Evolutionary conservation across 2,329 filamentous ascomycete species (phyloP).

Genomic region (Blastomyces parvus): DNA sequence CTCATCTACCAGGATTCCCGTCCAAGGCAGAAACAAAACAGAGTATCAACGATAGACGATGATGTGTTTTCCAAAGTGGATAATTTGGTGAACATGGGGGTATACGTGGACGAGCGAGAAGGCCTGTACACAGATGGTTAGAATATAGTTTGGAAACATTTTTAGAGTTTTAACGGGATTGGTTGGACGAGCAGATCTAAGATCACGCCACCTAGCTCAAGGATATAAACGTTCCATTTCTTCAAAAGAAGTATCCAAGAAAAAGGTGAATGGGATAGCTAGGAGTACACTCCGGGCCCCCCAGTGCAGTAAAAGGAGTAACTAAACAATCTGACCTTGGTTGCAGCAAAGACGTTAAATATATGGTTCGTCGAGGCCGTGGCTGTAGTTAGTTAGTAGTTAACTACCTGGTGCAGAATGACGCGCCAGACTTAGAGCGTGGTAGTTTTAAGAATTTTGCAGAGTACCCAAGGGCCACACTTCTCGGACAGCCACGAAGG

Average conservation of each 20-base stretch:
- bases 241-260: background rate
- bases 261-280: background rate
- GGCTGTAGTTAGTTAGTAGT: background rate
- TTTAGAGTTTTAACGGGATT: background rate
- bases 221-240: background rate
- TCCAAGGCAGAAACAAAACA: background rate
- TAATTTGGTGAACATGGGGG: background rate
- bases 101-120: slow-evolving; percentile 2
- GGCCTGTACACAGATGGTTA: background rate
- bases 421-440: no score
- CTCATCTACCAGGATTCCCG: background rate
- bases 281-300: no score
- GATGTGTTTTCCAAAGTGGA: slow-evolving; percentile 2
- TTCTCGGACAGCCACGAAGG: background rate
- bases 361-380: background rate
- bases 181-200: background rate
- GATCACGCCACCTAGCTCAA: background rate
- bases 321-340: background rate
- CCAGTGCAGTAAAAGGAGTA: background rate
- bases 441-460: background rate
- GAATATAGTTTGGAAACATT: background rate
- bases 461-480: background rate
- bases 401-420: background rate
- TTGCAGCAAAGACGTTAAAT: background rate
- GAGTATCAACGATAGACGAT: background rate